These are phyloP conservation scores for Fusarium sp. DNA, from an alignment of 2,329 filamentous ascomycete genomes.

Conservation along the genomic window DNA sequence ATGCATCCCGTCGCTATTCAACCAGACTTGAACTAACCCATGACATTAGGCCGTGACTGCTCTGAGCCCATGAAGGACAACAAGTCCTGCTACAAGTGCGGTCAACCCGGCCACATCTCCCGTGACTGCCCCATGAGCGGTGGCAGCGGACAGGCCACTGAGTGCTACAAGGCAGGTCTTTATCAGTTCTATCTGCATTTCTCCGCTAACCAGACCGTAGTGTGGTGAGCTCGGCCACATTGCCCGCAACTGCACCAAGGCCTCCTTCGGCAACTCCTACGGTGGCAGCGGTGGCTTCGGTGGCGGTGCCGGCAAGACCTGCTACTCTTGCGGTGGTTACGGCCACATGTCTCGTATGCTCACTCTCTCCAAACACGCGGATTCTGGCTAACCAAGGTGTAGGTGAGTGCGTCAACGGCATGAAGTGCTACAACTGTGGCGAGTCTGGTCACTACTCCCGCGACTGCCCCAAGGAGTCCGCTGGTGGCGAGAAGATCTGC, in stretches of 20 bases:
- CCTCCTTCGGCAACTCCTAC: slow-evolving; percentile 63
- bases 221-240: slow-evolving; percentile 98
- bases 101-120: slow-evolving; percentile 88
- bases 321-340: slow-evolving; percentile 97
- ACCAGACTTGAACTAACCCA: slow-evolving; percentile 21
- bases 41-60: slow-evolving; percentile 87
- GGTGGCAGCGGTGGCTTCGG: slow-evolving; percentile 62
- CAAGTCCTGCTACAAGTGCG: slow-evolving; percentile 83
- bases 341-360: slow-evolving; percentile 88
- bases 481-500: slow-evolving; percentile 92
- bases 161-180: slow-evolving; percentile 85
- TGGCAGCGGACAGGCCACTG: slow-evolving; percentile 64
- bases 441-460: slow-evolving; percentile 95
- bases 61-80: slow-evolving; percentile 88
- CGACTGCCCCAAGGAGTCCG: slow-evolving; percentile 94
- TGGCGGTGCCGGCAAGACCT: slow-evolving; percentile 79
- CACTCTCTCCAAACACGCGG: background rate
- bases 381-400: slow-evolving; percentile 34
- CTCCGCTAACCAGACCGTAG: slow-evolving; percentile 52
- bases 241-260: slow-evolving; percentile 87
- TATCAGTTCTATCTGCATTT: background rate
- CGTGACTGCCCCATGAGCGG: slow-evolving; percentile 80
- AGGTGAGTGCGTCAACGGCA: slow-evolving; percentile 96
- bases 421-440: slow-evolving; percentile 99
- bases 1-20: slow-evolving; percentile 52